These are phyloP conservation scores for Tagetes erecta DNA, from an alignment of 129 eudicot genomes.

Conservation along the genomic window DNA sequence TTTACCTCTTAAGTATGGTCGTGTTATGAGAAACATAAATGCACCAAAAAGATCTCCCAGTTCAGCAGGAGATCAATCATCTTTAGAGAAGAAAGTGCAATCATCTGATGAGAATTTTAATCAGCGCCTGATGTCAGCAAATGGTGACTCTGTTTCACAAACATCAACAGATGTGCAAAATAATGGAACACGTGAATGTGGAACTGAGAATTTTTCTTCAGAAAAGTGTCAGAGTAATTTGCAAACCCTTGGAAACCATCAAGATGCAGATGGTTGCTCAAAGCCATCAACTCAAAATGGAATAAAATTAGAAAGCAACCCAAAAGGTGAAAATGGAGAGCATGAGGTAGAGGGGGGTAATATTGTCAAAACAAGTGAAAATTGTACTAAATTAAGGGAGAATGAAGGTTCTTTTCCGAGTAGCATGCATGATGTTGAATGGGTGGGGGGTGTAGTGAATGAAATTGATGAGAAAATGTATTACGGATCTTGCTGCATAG, in stretches of 20 bases:
- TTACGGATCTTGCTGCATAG: constrained; percentile 65
- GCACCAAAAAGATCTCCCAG: constrained; percentile 52
- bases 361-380: constrained; percentile 33
- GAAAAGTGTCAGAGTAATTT: background rate
- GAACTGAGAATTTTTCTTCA: constrained; percentile 17
- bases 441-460: constrained; percentile 58
- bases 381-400: constrained; percentile 24
- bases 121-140: constrained; percentile 24
- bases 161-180: constrained; percentile 32
- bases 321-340: constrained; percentile 21
- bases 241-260: background rate
- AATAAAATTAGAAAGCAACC: constrained; percentile 13
- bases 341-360: constrained; percentile 27
- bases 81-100: constrained; percentile 46
- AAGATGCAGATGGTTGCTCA: background rate
- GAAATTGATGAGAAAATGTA: constrained; percentile 53
- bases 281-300: constrained; percentile 20
- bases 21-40: constrained; percentile 72
- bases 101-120: constrained; percentile 37
- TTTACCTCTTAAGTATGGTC: constrained; percentile 90
- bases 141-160: constrained; percentile 38
- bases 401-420: constrained; percentile 34
- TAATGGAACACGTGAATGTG: constrained; percentile 27
- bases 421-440: constrained; percentile 56
- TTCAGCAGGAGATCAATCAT: constrained; percentile 40